These are phyloP conservation scores for Collybia sordida DNA, from an alignment of 768 basidiomycete species.

Conservation along the genomic window DNA sequence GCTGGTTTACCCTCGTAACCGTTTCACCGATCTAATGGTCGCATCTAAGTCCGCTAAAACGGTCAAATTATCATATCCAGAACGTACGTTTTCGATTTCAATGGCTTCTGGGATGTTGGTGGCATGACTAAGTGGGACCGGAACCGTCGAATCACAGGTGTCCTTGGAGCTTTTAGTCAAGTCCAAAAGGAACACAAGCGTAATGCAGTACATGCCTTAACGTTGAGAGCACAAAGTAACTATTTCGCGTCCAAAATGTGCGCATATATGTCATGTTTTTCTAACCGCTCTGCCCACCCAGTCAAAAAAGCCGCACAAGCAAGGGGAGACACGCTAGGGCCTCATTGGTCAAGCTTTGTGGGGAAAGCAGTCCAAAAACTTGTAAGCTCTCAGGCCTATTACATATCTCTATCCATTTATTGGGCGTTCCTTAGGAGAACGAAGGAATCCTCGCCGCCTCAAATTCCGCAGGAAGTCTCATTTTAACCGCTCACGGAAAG, in stretches of 20 bases:
- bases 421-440: slow-evolving; percentile 30
- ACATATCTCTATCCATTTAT: background rate
- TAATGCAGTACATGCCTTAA: slow-evolving; percentile 43
- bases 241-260: background rate
- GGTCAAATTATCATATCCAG: slow-evolving; percentile 36
- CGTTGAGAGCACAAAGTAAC: slow-evolving; percentile 45
- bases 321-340: slow-evolving; percentile 45
- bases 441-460: slow-evolving; percentile 40
- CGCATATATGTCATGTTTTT: background rate
- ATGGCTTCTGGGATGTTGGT: background rate
- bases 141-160: slow-evolving; percentile 30
- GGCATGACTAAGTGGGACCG: background rate
- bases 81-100: slow-evolving; percentile 30
- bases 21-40: slow-evolving; percentile 20
- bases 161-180: slow-evolving; percentile 44
- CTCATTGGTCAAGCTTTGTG: slow-evolving; percentile 50
- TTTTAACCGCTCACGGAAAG: slow-evolving; percentile 42
- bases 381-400: slow-evolving; percentile 23
- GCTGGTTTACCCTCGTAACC: no score
- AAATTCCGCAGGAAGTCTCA: slow-evolving; percentile 33
- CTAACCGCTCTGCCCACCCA: slow-evolving; percentile 12
- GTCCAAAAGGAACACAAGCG: slow-evolving; percentile 45
- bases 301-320: slow-evolving; percentile 46
- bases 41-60: slow-evolving; percentile 26
- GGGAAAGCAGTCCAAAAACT: slow-evolving; percentile 42